Base-by-base conservation (phyloP, 2,329 filamentous ascomycete species). In the Septoria linicola region DNA sequence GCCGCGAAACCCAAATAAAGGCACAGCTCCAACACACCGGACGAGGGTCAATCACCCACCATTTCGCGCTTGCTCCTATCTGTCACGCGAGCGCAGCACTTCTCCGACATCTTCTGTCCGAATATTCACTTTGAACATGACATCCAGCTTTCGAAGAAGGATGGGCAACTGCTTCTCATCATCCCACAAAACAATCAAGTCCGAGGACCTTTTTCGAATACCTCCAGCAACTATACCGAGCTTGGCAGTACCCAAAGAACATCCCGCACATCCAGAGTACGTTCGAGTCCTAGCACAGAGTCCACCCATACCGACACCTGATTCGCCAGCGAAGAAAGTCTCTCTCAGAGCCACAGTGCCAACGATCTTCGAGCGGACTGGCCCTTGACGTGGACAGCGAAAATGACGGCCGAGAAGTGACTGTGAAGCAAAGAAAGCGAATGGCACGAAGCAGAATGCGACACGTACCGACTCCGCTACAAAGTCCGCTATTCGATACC, bases 91-190 rank as follows among this genome's bases (percentile, higher is more conserved):
- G n/a, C 16, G 27, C 31, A 32, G 34, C 14, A 46, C 27, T 37
- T 16, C 23, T 19, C 19, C 43, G 34, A 25, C 23, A 14, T 21
- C 32, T 16, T 30, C 32, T 19, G 16, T n/a, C n/a, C 37, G n/a
- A 17, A 16, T 10, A 23, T 39, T 17, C 35, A 17, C 11, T 20
- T 20, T 37, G 23, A 48, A 27, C 16, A 48, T 48, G 44, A 41
- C 23, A 32, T 48, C 44, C 17, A 41, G 35, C 17, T 20, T 48
- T 1, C 36, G 44, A 23, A 41, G 11, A 31, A 48, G 39, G 25
- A 48, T 48, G 44, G 44, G 44, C 36, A 48, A 48, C 21, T 48
- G 36, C 44, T 48, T 48, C 36, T 48, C 44, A 47, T 20, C 35
- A 39, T 19, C 16, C 16, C 35, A 23, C 23, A 40, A 27, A 16